Percentiles rank a stretch among this genome's conserved stretches.
Evolutionary conservation across 805 yeast species (phyloP).

Genomic region (Cyberlindnera galapagoensis): DNA sequence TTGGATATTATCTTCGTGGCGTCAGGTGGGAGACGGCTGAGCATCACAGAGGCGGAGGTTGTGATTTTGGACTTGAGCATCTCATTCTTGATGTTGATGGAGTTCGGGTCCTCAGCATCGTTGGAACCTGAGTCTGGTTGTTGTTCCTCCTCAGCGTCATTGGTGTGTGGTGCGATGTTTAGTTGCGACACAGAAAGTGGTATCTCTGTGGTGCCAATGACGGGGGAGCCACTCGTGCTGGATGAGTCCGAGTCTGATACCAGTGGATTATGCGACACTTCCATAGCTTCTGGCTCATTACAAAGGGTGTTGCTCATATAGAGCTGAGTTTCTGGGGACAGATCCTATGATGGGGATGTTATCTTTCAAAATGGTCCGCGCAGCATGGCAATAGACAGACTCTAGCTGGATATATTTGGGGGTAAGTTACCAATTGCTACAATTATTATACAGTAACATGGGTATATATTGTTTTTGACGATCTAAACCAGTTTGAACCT

Average conservation of each 20-base stretch:
- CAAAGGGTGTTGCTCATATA: too few species aligned
- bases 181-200: slow-evolving; percentile 1
- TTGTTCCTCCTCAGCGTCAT: background rate
- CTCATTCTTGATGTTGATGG: slow-evolving; percentile 19
- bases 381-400: too few species aligned
- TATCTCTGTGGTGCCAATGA: background rate
- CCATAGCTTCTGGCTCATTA: too few species aligned
- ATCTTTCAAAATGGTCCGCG: too few species aligned
- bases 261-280: slow-evolving; percentile 11
- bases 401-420: too few species aligned
- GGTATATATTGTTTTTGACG: too few species aligned
- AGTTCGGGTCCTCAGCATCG: slow-evolving; percentile 4
- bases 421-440: too few species aligned
- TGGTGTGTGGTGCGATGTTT: slow-evolving; percentile 2
- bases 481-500: too few species aligned
- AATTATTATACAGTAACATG: too few species aligned
- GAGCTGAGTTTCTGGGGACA: too few species aligned
- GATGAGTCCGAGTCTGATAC: slow-evolving; percentile 23
- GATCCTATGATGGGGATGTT: too few species aligned
- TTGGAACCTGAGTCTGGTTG: background rate
- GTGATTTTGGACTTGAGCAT: slow-evolving; percentile 17
- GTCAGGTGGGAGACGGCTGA: slow-evolving; percentile 16
- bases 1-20: slow-evolving; percentile 13
- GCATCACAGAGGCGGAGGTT: slow-evolving; percentile 18
- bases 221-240: slow-evolving; percentile 12